These are phyloP conservation scores for Juglanconis juglandina DNA, from an alignment of 2,329 filamentous ascomycete genomes.

Conservation along the genomic window DNA sequence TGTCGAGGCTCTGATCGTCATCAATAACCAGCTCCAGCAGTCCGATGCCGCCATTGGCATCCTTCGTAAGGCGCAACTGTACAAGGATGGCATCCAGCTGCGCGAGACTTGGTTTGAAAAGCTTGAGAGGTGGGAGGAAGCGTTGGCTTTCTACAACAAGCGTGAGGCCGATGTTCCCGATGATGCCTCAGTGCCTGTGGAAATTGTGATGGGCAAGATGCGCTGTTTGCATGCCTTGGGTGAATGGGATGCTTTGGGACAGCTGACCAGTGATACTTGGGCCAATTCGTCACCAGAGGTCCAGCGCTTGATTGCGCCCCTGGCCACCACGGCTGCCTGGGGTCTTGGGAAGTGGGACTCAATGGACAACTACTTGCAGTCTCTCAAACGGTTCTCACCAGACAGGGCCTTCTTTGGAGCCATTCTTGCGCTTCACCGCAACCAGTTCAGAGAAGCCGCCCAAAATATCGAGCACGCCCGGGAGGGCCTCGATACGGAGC, in stretches of 20 bases:
- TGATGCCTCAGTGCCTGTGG: slow-evolving; percentile 65
- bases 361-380: slow-evolving; percentile 95
- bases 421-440: slow-evolving; percentile 89
- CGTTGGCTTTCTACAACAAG: slow-evolving; percentile 84
- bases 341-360: slow-evolving; percentile 94
- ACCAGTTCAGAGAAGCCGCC: slow-evolving; percentile 91
- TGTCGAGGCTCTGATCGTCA: slow-evolving; percentile 95
- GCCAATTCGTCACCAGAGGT: slow-evolving; percentile 83
- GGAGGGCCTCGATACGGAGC: slow-evolving; percentile 89
- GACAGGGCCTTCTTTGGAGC: slow-evolving; percentile 97
- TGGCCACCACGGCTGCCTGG: slow-evolving; percentile 95
- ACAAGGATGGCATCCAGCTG: slow-evolving; percentile 87
- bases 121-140: slow-evolving; percentile 96
- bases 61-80: slow-evolving; percentile 88
- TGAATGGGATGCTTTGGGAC: slow-evolving; percentile 92
- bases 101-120: slow-evolving; percentile 99
- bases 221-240: slow-evolving; percentile 93
- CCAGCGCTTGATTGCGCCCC: slow-evolving; percentile 83
- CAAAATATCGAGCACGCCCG: slow-evolving; percentile 85
- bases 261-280: slow-evolving; percentile 90
- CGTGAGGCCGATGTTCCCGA: slow-evolving; percentile 68
- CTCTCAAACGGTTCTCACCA: slow-evolving; percentile 90
- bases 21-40: slow-evolving; percentile 98
- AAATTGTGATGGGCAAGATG: slow-evolving; percentile 99
- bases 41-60: slow-evolving; percentile 98